Conservation (phyloP, 345 rosid genomes). For the Euclidium syriacum region DNA sequence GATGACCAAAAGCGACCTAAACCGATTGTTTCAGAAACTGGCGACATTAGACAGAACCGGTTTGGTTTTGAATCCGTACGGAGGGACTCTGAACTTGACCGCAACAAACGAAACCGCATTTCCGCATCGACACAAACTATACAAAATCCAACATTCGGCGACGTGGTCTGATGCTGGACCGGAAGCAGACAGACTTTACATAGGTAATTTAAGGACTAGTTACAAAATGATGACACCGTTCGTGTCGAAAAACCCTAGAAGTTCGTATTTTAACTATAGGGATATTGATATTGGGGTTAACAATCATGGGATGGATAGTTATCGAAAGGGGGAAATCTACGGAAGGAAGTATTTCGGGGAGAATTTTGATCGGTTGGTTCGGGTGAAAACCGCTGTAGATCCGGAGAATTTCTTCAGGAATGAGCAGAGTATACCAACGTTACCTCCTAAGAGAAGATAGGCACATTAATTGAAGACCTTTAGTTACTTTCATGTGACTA, state of each 20-base stretch:
- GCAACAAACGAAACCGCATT: slow-evolving; percentile 31
- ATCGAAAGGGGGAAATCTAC: slow-evolving; percentile 28
- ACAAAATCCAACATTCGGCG: slow-evolving; percentile 25
- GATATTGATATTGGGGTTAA: slow-evolving; percentile 50
- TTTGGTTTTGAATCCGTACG: slow-evolving; percentile 40
- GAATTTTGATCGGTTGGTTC: slow-evolving; percentile 13
- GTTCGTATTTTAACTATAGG: slow-evolving; percentile 46
- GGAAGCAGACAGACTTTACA: neutral
- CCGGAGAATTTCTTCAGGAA: slow-evolving; percentile 37
- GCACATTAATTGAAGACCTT: too few species aligned
- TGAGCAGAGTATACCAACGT: slow-evolving; percentile 32
- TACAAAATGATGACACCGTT: slow-evolving; percentile 33
- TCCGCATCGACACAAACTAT: slow-evolving; percentile 42
- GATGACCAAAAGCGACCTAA: slow-evolving; percentile 26
- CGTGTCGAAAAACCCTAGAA: slow-evolving; percentile 50
- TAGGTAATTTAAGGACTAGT: slow-evolving; percentile 21
- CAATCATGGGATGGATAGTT: slow-evolving; percentile 22
- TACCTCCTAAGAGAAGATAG: neutral
- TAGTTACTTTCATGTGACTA: too few species aligned
- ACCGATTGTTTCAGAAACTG: slow-evolving; percentile 20
- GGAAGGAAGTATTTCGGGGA: slow-evolving; percentile 37
- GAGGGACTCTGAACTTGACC: slow-evolving; percentile 45
- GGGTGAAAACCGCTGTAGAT: slow-evolving; percentile 34
- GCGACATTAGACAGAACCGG: neutral
- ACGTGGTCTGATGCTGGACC: slow-evolving; percentile 23